phyloP scores from a whole-genome alignment of 139 green algal genomes.

The Picochlorum sp. region DNA sequence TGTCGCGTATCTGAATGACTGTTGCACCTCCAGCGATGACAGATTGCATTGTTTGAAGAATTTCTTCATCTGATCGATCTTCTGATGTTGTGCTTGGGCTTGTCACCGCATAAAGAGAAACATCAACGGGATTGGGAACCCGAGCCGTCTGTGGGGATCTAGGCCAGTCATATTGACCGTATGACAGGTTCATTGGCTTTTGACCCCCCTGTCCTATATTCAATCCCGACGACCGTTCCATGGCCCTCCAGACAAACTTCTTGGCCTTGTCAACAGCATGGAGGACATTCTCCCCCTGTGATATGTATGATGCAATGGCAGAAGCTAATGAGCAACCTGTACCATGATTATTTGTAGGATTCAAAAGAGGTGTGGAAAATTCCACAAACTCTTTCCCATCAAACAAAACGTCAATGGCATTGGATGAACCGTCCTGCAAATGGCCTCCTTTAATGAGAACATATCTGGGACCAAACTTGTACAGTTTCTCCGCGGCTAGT shows the following conservation, averaged over 20 bases:
- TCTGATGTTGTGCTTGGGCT: slow-evolving; percentile 39
- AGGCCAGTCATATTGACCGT: slow-evolving; percentile 14
- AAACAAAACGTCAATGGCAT: slow-evolving; percentile 75
- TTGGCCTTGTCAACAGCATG: slow-evolving; percentile 54
- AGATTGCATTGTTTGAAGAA: slow-evolving; percentile 47
- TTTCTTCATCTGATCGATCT: slow-evolving; percentile 5
- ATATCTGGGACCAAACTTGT: slow-evolving; percentile 39
- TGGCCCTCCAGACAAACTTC: slow-evolving; percentile 53
- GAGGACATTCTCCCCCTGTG: slow-evolving; percentile 49
- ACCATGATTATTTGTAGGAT: slow-evolving; percentile 82
- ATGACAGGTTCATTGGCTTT: slow-evolving; percentile 68
- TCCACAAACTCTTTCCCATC: slow-evolving; percentile 51
- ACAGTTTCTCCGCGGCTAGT: slow-evolving; percentile 51
- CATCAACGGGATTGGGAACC: slow-evolving; percentile 22
- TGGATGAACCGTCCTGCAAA: slow-evolving; percentile 25
- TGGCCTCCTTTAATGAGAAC: slow-evolving; percentile 93
- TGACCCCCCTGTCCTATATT: slow-evolving; percentile 50
- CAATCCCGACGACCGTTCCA: slow-evolving; percentile 45
- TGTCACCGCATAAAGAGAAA: slow-evolving; percentile 76
- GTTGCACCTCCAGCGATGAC: slow-evolving; percentile 72
- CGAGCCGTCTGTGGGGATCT: slow-evolving; percentile 1
- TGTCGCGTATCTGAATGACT: slow-evolving; percentile 81
- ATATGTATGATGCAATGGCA: slow-evolving; percentile 76
- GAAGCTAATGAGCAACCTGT: slow-evolving; percentile 89
- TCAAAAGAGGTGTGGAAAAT: slow-evolving; percentile 36